These are phyloP conservation scores for Canariomyces notabilis DNA, from an alignment of 2,329 filamentous ascomycete genomes.

Conservation along the genomic window DNA sequence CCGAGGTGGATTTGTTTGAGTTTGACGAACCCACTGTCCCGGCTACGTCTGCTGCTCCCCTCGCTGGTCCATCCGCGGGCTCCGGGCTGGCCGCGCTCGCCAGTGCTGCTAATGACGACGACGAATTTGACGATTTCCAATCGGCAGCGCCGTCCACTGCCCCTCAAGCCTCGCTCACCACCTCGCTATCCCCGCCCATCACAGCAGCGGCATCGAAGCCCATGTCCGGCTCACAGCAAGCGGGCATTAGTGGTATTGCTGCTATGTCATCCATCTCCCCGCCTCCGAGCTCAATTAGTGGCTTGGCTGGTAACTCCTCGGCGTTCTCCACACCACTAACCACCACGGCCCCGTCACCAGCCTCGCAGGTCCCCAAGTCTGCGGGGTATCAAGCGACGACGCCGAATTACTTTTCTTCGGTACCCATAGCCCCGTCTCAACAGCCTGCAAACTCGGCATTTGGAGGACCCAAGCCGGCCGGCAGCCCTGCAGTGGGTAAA, in stretches of 20 bases:
- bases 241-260: conserved; percentile 74
- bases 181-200: conserved; percentile 44
- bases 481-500: conserved; percentile 44
- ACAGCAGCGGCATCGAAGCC: conserved; percentile 67
- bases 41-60: conserved; percentile 37
- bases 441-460: conserved; percentile 12
- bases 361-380: conserved; percentile 48
- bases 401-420: conserved; percentile 94
- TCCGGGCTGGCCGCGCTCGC: conserved; percentile 45
- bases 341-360: conserved; percentile 35
- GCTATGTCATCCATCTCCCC: conserved; percentile 78
- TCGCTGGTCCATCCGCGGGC: conserved; percentile 42
- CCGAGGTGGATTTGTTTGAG: conserved; percentile 87
- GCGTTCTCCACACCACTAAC: conserved; percentile 50
- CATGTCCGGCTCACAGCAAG: conserved; percentile 74
- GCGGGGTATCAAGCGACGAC: conserved; percentile 67
- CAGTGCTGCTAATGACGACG: conserved; percentile 56
- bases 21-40: conserved; percentile 72
- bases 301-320: conserved; percentile 58
- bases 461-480: conserved; percentile 39
- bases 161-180: conserved; percentile 38
- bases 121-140: conserved; percentile 97
- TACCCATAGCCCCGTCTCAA: conserved; percentile 41
- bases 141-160: conserved; percentile 64
- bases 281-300: conserved; percentile 51